Evolutionary conservation across 2,329 filamentous ascomycete genomes (phyloP).

Genomic region (Botrytis deweyae): DNA sequence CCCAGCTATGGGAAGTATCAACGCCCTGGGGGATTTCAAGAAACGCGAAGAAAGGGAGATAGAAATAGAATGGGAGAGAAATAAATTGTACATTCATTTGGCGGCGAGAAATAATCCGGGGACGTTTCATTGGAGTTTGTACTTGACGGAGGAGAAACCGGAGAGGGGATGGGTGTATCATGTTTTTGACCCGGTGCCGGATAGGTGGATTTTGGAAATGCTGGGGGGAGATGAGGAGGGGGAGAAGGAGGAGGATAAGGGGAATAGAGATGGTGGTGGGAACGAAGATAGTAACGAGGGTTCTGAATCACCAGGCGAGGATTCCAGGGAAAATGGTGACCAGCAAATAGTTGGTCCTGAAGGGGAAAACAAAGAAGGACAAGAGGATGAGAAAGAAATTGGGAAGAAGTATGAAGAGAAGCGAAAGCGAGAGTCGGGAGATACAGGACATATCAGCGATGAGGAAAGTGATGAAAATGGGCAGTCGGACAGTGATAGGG

Average conservation of each 20-base stretch:
- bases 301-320: background rate
- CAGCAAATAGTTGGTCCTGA: background rate
- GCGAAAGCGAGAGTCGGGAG: background rate
- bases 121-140: slow-evolving; percentile 6
- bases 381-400: fast-evolving
- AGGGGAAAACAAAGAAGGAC: background rate
- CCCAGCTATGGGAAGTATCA: background rate
- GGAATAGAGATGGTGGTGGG: background rate
- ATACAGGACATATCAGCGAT: background rate
- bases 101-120: background rate
- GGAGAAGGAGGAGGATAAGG: background rate
- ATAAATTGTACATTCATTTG: background rate
- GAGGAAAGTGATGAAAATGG: background rate
- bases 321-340: background rate
- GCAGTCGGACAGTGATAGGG: background rate
- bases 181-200: background rate
- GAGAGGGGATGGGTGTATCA: background rate
- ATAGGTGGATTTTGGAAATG: background rate
- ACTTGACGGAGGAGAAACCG: background rate
- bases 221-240: background rate
- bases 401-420: background rate
- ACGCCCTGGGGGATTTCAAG: background rate
- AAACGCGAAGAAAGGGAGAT: background rate
- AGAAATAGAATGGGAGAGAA: background rate
- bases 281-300: background rate